Evolutionary conservation across 208 protist genomes (phyloP), one percentile per base, ranked within the genome.

Genomic region (Crithidia bombi): DNA sequence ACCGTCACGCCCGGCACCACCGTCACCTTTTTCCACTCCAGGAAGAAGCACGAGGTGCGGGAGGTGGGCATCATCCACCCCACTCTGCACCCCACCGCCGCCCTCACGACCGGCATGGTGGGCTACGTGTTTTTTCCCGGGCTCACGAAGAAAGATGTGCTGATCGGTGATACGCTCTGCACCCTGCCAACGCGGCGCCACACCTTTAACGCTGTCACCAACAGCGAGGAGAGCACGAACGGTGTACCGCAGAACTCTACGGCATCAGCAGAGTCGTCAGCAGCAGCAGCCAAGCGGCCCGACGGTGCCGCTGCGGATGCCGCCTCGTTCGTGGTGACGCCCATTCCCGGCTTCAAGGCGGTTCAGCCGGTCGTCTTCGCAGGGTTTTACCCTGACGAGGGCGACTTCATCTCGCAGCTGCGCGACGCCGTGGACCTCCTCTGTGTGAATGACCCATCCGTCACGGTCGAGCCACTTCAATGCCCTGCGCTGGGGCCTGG

Each of bases 21-120:
- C 15, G 81, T 94, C 33, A 79, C 62, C 10, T 89, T 95, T 47
- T 90, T 83, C 47, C 81, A 90, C 57, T 83, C 81, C 6, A 41
- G 75, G 15, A 81, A 69, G 30, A 68, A 70, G 14, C 93, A 94
- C 72, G 92, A 98, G 57, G 87, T 98, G 59, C 75, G 69, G 0
- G 89, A 98, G 57, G 72, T 98, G n/a, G 98, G 98, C 46, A 89
- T 99, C 32, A 86, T 99, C 55, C 87, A 97, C 73, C 98, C 98
- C 19, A 91, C 96, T 41, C 86, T 93, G 30, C 71, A 87, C 41
- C 85, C 92, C 9, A 94, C 87, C 0, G 72, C 72, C n/a, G 85
- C 82, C 15, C 82, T 97, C 14, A 90, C 83, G 7, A 69, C 93
- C 0, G 98, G 98, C 4, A 98, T 99, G 89, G 98, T 99, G 1